A percentile compares a stretch with the other conserved stretches of the same genome.
phyloP scores from a whole-genome alignment of 2,329 filamentous ascomycete genomes.

The Biscogniauxia mediterranea region DNA sequence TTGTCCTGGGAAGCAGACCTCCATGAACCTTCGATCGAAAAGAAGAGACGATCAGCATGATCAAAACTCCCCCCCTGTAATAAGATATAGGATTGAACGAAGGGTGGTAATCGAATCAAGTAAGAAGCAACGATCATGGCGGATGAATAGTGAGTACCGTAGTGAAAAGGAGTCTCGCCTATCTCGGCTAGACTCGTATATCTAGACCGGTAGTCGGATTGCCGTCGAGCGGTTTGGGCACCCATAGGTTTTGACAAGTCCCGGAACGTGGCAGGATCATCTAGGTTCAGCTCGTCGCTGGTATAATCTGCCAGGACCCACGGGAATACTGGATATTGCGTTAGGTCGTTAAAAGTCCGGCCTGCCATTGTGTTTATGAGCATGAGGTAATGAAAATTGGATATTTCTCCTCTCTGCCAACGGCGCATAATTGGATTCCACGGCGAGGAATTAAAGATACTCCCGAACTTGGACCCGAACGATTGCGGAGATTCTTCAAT shows the following conservation, averaged over 20 bases:
- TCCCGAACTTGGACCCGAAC: slow-evolving; percentile 86
- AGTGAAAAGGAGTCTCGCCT: slow-evolving; percentile 90
- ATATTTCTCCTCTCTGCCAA: slow-evolving; percentile 93
- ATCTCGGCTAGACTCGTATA: slow-evolving; percentile 90
- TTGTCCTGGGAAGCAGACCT: slow-evolving; percentile 83
- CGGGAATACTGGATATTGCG: slow-evolving; percentile 96
- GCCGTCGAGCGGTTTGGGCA: slow-evolving; percentile 74
- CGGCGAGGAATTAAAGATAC: slow-evolving; percentile 80
- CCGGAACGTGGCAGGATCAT: slow-evolving; percentile 79
- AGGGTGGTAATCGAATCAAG: slow-evolving; percentile 89
- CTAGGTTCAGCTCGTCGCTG: slow-evolving; percentile 85
- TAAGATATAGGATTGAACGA: slow-evolving; percentile 91
- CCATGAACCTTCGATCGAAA: slow-evolving; percentile 90
- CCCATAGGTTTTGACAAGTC: slow-evolving; percentile 97
- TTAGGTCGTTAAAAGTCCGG: slow-evolving; percentile 94
- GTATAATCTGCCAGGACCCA: slow-evolving; percentile 97
- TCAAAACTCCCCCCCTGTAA: slow-evolving; percentile 96
- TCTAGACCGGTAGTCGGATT: slow-evolving; percentile 76
- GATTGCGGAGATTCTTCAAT: slow-evolving; percentile 58
- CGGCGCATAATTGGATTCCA: slow-evolving; percentile 82
- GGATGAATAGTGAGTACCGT: slow-evolving; percentile 97
- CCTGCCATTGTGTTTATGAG: slow-evolving; percentile 97
- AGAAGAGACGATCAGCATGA: slow-evolving; percentile 92
- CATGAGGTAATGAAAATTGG: slow-evolving; percentile 99
- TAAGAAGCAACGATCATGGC: slow-evolving; percentile 99